Conservation (phyloP, 331 rosid genomes). For the Phaseolus coccineus region DNA sequence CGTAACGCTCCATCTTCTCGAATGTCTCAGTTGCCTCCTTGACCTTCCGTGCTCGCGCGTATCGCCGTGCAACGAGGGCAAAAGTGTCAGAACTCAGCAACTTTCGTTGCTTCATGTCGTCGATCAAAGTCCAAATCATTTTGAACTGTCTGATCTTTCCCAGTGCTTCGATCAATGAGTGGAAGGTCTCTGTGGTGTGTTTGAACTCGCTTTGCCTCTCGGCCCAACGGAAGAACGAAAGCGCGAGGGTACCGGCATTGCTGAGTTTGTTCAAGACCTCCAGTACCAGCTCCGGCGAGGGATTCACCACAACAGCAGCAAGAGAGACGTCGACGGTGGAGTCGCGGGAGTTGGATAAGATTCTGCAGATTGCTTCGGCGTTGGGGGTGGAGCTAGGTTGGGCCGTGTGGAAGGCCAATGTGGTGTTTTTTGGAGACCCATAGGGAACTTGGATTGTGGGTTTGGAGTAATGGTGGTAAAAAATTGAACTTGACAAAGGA, state of each 20-base stretch:
- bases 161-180: slow-evolving; percentile 74
- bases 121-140: slow-evolving; percentile 73
- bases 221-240: slow-evolving; percentile 85
- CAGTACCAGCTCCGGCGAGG: slow-evolving; percentile 58
- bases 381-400: slow-evolving; percentile 40
- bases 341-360: slow-evolving; percentile 48
- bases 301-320: slow-evolving; percentile 41
- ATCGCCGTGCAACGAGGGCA: slow-evolving; percentile 65
- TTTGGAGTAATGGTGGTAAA: slow-evolving; percentile 9
- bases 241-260: slow-evolving; percentile 80
- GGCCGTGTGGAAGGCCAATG: slow-evolving; percentile 22
- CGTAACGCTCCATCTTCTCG: slow-evolving; percentile 73
- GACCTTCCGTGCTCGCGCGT: slow-evolving; percentile 68
- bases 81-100: slow-evolving; percentile 71
- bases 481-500: slow-evolving; percentile 29
- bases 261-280: slow-evolving; percentile 75
- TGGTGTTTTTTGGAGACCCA: slow-evolving; percentile 20
- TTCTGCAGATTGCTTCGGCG: slow-evolving; percentile 59
- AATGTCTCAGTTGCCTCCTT: slow-evolving; percentile 72
- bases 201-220: slow-evolving; percentile 72
- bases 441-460: slow-evolving; percentile 19
- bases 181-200: slow-evolving; percentile 61
- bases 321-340: slow-evolving; percentile 55
- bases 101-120: slow-evolving; percentile 68
- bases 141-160: slow-evolving; percentile 88